phyloP scores from a whole-genome alignment of 179 eudicot species.

The Beta corolliflora region DNA sequence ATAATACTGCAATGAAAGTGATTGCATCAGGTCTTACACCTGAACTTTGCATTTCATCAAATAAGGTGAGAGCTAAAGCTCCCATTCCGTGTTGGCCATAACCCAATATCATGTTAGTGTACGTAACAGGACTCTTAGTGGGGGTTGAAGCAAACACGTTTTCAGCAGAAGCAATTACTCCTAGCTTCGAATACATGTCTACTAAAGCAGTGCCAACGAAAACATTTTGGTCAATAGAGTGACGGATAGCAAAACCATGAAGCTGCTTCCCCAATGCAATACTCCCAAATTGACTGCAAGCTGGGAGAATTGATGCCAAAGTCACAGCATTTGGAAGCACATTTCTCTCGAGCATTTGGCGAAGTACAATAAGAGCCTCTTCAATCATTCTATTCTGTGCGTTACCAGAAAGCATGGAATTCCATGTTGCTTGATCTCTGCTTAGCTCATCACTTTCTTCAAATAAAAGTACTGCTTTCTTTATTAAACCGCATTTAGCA shows the following conservation, averaged over 20 bases:
- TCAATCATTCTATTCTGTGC: constrained; percentile 54
- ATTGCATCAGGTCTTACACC: constrained; percentile 57
- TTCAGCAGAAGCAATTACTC: constrained; percentile 53
- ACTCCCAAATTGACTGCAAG: constrained; percentile 56
- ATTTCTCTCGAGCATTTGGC: constrained; percentile 52
- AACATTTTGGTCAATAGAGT: constrained; percentile 48
- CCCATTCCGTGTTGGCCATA: constrained; percentile 81
- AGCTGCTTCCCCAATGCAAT: constrained; percentile 51
- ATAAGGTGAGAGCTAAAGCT: constrained; percentile 43
- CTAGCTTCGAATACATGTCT: constrained; percentile 74
- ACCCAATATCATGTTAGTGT: constrained; percentile 71
- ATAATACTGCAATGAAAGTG: constrained; percentile 64
- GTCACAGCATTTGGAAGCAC: constrained; percentile 63
- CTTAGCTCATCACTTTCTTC: constrained; percentile 30
- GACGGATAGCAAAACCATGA: constrained; percentile 60
- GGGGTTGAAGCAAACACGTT: constrained; percentile 39
- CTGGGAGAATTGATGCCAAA: constrained; percentile 65
- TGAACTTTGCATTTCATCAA: constrained; percentile 46
- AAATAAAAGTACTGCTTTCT: constrained; percentile 43
- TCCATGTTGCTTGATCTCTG: constrained; percentile 72
- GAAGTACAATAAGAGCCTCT: constrained; percentile 46
- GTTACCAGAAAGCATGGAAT: constrained; percentile 60
- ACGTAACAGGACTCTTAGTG: constrained; percentile 54
- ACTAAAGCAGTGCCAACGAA: constrained; percentile 64
- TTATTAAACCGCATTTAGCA: constrained; percentile 52